phyloP scores from a whole-genome alignment of 495 filamentous ascomycete species.

The Podospora tetraspora region DNA sequence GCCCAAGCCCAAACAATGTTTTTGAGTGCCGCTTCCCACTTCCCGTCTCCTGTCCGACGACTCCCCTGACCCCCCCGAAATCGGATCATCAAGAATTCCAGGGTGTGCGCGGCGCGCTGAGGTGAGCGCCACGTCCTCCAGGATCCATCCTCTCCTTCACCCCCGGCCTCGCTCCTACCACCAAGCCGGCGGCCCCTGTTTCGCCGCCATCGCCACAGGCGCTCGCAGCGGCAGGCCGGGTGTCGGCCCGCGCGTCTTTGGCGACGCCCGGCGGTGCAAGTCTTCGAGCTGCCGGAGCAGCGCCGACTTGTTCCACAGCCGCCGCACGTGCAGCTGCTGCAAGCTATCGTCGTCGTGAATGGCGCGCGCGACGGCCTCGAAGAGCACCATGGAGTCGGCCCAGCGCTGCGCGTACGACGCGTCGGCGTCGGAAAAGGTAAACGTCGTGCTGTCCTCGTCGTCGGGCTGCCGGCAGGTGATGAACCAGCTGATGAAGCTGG shows the following conservation, averaged over 20 bases:
- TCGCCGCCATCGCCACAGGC: background rate
- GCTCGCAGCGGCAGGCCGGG: background rate
- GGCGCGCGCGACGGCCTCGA: conserved; percentile 19
- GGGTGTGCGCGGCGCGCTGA: background rate
- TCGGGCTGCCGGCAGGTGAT: conserved; percentile 34
- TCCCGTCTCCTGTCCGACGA: background rate
- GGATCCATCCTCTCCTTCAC: background rate
- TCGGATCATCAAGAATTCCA: background rate
- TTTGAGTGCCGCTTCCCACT: background rate
- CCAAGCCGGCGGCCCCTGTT: background rate
- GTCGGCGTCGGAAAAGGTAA: conserved; percentile 24
- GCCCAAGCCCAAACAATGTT: background rate
- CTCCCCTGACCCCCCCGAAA: background rate
- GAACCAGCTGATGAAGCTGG: conserved; percentile 31
- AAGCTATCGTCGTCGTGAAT: conserved; percentile 11
- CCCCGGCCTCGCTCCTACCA: background rate
- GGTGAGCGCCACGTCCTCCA: background rate
- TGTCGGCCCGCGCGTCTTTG: background rate
- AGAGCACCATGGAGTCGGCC: conserved; percentile 27
- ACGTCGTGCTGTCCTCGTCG: conserved; percentile 32
- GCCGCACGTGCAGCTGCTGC: conserved; percentile 27
- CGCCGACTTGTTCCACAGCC: conserved; percentile 26
- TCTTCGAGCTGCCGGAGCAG: conserved; percentile 25
- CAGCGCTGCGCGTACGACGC: conserved; percentile 17
- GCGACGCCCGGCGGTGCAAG: conserved; percentile 2